Evolutionary conservation across 768 basidiomycete genomes (phyloP), one percentile per base, ranked within the genome.

Genomic region (Steccherinum ochraceum): DNA sequence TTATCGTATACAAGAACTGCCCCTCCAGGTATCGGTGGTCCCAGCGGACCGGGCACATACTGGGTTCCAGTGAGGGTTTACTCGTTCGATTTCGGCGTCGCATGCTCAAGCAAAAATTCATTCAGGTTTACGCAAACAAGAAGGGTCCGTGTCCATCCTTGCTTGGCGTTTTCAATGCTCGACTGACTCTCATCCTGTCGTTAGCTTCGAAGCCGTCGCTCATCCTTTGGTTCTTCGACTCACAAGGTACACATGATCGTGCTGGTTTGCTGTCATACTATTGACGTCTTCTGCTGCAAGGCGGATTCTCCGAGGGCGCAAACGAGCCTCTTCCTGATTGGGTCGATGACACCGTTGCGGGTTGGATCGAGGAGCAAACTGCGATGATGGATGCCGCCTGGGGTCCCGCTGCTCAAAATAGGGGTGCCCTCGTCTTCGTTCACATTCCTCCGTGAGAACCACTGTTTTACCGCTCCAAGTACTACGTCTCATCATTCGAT

Each of bases 151-250:
- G n/a, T n/a, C n/a, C n/a, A n/a, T n/a, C n/a, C n/a, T n/a, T n/a
- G n/a, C n/a, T n/a, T n/a, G n/a, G n/a, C n/a, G n/a, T n/a, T n/a
- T n/a, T n/a, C n/a, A n/a, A n/a, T n/a, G n/a, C n/a, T n/a, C n/a
- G n/a, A n/a, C n/a, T n/a, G n/a, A n/a, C n/a, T n/a, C n/a, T n/a
- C n/a, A n/a, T n/a, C n/a, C n/a, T n/a, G n/a, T n/a, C 16, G 30
- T 3, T 51, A 72, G 79, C 84, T 62, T n/a, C 24, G 1, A 54
- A 61, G 4, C 86, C 86, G 3, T 68, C 65, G 3, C 68, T 87
- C 10, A 64, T 89, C 44, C 63, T 88, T 3, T 89, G 84, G 86
- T 86, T 86, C 67, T 89, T 89, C 56, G 87, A 89, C 65, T 88
- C 87, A 2, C 73, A 85, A 53, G 82, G 83, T 80, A 60, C 12